A percentile compares a stretch with the other conserved stretches of the same genome.
Evolutionary conservation across 225 moss, liverwort and hornwort genomes (phyloP).

Genomic region (Rhytidiadelphus loreus): DNA sequence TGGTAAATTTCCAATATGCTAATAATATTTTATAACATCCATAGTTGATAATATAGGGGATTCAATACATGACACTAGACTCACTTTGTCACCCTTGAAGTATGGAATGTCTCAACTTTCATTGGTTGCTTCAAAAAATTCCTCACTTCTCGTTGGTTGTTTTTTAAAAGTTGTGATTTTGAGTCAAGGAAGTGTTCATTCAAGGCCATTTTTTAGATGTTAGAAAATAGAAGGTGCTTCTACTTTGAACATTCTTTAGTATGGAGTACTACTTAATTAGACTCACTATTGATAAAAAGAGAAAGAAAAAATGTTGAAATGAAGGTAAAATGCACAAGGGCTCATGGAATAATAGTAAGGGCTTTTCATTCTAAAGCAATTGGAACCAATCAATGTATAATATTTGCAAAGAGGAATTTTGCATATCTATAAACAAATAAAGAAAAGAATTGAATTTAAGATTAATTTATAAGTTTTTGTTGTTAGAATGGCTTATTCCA

Average conservation of each 20-base stretch:
- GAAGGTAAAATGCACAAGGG: no score
- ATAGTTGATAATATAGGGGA: neutral
- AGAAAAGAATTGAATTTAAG: neutral
- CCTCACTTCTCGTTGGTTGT: no score
- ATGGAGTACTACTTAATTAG: neutral
- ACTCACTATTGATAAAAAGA: neutral
- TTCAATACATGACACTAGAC: neutral
- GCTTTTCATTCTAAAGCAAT: neutral
- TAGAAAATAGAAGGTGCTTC: neutral
- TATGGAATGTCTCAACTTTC: neutral
- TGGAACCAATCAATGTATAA: neutral
- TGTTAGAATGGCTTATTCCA: no score
- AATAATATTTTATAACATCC: no score
- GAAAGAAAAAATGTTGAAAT: neutral
- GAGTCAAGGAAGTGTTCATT: neutral
- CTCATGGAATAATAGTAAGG: neutral
- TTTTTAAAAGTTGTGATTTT: neutral
- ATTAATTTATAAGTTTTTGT: neutral
- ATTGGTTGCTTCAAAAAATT: neutral
- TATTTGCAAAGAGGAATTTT: neutral
- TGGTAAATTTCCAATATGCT: accelerated
- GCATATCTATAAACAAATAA: neutral
- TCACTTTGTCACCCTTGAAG: neutral
- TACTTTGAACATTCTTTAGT: neutral
- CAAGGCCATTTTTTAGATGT: neutral